phyloP scores from a whole-genome alignment of 2,329 filamentous ascomycete genomes.

The Cercospora beticola region DNA sequence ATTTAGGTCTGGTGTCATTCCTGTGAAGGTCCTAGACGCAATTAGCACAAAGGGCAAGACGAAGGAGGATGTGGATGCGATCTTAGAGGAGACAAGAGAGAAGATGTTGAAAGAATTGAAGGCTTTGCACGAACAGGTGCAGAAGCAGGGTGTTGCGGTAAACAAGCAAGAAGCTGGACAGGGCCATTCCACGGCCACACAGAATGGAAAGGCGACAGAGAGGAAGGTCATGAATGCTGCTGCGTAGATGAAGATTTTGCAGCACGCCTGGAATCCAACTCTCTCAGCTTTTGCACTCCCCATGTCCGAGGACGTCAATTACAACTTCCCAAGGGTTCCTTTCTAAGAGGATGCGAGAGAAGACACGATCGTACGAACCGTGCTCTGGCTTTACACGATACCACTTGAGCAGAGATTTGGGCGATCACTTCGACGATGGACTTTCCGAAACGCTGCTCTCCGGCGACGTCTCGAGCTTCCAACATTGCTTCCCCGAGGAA shows the following conservation, averaged over 20 bases:
- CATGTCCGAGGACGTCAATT: no score
- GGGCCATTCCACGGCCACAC: slow-evolving; percentile 18
- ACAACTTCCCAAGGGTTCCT: background rate
- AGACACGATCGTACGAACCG: background rate
- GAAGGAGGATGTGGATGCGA: slow-evolving; percentile 71
- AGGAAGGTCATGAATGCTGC: slow-evolving; percentile 21
- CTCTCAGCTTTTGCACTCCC: background rate
- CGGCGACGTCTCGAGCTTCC: background rate
- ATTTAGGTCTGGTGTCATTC: slow-evolving; percentile 54
- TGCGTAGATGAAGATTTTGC: slow-evolving; percentile 7
- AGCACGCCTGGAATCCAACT: background rate
- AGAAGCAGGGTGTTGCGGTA: slow-evolving; percentile 28
- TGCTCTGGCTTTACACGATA: background rate
- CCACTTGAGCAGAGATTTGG: background rate
- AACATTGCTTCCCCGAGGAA: background rate
- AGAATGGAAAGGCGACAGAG: slow-evolving; percentile 21
- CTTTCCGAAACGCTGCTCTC: background rate
- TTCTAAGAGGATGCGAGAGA: background rate
- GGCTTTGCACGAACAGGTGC: slow-evolving; percentile 41
- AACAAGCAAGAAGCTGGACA: slow-evolving; percentile 18
- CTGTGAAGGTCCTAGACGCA: slow-evolving; percentile 70
- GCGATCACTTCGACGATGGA: background rate
- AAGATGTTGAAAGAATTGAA: slow-evolving; percentile 67
- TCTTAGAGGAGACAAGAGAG: slow-evolving; percentile 67
- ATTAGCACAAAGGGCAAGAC: slow-evolving; percentile 74